These are phyloP conservation scores for Phytophthora kernoviae DNA, from an alignment of 352 stramenopile species.

Conservation along the genomic window DNA sequence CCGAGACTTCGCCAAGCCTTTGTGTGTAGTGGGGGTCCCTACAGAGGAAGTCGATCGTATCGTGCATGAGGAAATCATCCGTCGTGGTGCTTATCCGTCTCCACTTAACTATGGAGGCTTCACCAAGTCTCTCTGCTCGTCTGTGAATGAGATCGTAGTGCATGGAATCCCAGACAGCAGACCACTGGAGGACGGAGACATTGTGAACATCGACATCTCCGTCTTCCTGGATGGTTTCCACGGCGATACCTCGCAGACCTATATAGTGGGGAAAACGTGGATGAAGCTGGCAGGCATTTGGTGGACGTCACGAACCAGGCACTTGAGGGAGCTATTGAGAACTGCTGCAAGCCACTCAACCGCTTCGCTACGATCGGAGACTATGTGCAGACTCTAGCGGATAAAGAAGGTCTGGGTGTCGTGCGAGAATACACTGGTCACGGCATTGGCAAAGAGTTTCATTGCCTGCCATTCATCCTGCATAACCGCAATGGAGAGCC, in stretches of 20 bases:
- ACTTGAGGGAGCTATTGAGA: slow-evolving; percentile 84
- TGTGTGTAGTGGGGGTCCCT: slow-evolving; percentile 84
- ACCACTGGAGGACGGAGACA: slow-evolving; percentile 90
- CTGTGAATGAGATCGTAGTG: slow-evolving; percentile 97
- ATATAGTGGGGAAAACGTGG: slow-evolving; percentile 94
- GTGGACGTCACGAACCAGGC: slow-evolving; percentile 88
- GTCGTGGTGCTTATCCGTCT: slow-evolving; percentile 84
- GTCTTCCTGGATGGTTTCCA: slow-evolving; percentile 95
- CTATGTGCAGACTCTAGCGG: slow-evolving; percentile 92
- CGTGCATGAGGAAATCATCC: slow-evolving; percentile 92
- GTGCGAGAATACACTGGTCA: slow-evolving; percentile 96
- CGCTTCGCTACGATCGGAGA: slow-evolving; percentile 94
- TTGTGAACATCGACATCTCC: slow-evolving; percentile 98
- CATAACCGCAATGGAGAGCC: slow-evolving; percentile 88
- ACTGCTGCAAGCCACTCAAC: slow-evolving; percentile 91
- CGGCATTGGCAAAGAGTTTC: slow-evolving; percentile 96
- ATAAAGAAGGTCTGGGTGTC: slow-evolving; percentile 77
- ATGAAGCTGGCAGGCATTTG: slow-evolving; percentile 86
- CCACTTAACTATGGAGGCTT: slow-evolving; percentile 95
- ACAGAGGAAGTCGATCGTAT: slow-evolving; percentile 95
- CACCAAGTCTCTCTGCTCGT: slow-evolving; percentile 95
- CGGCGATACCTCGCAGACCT: slow-evolving; percentile 98
- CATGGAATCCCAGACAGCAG: slow-evolving; percentile 97
- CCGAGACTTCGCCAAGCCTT: slow-evolving; percentile 70
- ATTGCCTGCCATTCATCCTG: slow-evolving; percentile 95